phyloP scores from a whole-genome alignment of 768 basidiomycete species.

The Tricholoma sp. region DNA sequence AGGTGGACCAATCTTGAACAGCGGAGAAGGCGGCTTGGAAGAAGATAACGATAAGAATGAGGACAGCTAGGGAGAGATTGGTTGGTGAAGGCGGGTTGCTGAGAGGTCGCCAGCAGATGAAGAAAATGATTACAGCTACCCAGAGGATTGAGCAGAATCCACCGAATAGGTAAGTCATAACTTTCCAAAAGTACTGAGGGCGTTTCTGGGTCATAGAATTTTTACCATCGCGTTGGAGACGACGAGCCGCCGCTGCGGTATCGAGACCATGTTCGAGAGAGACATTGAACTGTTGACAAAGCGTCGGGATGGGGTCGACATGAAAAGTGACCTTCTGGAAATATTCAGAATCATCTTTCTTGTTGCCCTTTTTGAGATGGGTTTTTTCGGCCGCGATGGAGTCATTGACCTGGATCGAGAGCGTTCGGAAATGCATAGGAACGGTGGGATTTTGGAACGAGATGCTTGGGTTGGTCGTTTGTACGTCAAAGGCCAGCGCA shows the following conservation, averaged over 20 bases:
- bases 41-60: constrained; percentile 11
- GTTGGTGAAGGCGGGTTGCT: constrained; percentile 10
- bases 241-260: constrained; percentile 8
- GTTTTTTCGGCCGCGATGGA: constrained; percentile 5
- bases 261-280: constrained; percentile 11
- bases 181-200: constrained; percentile 16
- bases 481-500: background rate
- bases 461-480: background rate
- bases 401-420: constrained; percentile 17
- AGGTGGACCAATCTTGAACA: constrained; percentile 15
- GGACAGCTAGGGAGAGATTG: constrained; percentile 14
- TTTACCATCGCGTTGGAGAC: constrained; percentile 15
- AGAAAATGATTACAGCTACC: constrained; percentile 16
- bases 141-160: constrained; percentile 18
- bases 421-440: constrained; percentile 17
- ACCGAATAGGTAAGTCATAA: constrained; percentile 14
- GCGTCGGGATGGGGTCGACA: constrained; percentile 5
- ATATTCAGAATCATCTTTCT: constrained; percentile 3
- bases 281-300: constrained; percentile 10
- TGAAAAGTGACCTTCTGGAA: constrained; percentile 15
- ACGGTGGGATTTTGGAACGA: constrained; percentile 5
- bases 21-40: constrained; percentile 12
- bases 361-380: constrained; percentile 9
- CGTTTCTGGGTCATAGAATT: constrained; percentile 12
- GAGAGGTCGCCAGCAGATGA: constrained; percentile 15